phyloP scores from a whole-genome alignment of 805 yeast species.

The Hyphopichia homilentoma region DNA sequence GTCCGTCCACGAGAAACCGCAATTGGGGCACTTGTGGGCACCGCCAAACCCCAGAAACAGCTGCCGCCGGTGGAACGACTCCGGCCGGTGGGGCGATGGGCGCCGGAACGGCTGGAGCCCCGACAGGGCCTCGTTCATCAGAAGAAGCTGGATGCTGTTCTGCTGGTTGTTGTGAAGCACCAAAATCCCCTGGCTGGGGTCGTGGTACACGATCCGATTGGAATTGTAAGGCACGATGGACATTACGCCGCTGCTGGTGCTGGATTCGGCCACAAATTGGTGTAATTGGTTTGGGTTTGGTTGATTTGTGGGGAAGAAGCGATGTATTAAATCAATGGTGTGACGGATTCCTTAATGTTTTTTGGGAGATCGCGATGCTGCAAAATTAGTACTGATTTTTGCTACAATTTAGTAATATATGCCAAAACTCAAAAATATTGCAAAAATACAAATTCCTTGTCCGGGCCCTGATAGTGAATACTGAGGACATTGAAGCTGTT shows the following conservation, averaged over 20 bases:
- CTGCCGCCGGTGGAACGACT: neutral
- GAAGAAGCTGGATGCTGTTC: conserved; percentile 24
- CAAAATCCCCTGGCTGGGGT: conserved; percentile 29
- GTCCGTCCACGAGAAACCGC: conserved; percentile 27
- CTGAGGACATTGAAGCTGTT: too few species aligned
- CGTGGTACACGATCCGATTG: conserved; percentile 30
- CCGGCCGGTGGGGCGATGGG: neutral
- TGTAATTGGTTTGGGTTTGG: neutral
- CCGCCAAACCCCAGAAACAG: neutral
- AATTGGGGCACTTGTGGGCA: conserved; percentile 22
- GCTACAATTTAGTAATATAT: too few species aligned
- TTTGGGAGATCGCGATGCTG: too few species aligned
- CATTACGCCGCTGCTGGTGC: conserved; percentile 18
- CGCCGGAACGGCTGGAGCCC: neutral
- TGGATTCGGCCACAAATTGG: neutral
- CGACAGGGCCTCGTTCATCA: conserved; percentile 5
- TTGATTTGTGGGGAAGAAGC: too few species aligned
- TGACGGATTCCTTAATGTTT: too few species aligned
- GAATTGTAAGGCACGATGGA: conserved; percentile 36
- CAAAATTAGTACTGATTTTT: too few species aligned
- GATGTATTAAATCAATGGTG: too few species aligned
- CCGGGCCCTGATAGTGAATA: too few species aligned
- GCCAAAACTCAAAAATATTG: too few species aligned
- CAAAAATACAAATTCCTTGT: too few species aligned
- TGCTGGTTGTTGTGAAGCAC: conserved; percentile 31